phyloP scores from a whole-genome alignment of 768 basidiomycete species.

The Imleria badia region DNA sequence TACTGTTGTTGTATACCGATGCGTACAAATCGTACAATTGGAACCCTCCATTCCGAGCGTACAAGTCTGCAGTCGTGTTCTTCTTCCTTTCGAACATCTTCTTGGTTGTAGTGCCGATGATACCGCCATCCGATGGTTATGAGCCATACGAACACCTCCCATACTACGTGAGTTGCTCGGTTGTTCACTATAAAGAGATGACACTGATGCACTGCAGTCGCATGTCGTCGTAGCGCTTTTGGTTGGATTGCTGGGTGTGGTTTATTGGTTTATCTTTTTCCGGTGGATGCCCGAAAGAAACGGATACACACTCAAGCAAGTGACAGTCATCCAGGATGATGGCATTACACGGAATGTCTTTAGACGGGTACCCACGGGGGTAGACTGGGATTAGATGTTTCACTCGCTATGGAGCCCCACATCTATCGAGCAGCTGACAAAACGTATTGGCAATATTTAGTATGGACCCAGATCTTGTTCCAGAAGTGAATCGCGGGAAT shows the following conservation, averaged over 20 bases:
- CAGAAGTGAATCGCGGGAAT: no score
- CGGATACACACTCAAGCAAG: slow-evolving; percentile 49
- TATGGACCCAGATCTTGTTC: no score
- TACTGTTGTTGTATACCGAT: slow-evolving; percentile 58
- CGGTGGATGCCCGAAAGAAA: slow-evolving; percentile 47
- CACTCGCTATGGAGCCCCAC: no score
- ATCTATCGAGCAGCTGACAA: no score
- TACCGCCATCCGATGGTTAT: slow-evolving; percentile 56
- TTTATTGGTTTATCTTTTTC: slow-evolving; percentile 58
- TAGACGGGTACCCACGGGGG: slow-evolving; percentile 33
- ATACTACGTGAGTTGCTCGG: slow-evolving; percentile 77
- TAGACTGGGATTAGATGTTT: slow-evolving; percentile 6
- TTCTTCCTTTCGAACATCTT: slow-evolving; percentile 70
- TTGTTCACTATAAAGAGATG: neutral
- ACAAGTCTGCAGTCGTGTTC: slow-evolving; percentile 45
- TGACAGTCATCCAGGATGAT: slow-evolving; percentile 51
- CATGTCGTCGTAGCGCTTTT: slow-evolving; percentile 49
- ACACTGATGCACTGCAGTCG: slow-evolving; percentile 35
- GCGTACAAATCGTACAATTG: slow-evolving; percentile 47
- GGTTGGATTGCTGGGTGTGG: slow-evolving; percentile 47
- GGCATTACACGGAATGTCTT: slow-evolving; percentile 59
- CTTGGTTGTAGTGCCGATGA: slow-evolving; percentile 57
- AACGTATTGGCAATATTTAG: no score
- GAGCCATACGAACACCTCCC: slow-evolving; percentile 57
- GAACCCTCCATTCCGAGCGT: slow-evolving; percentile 65